These are phyloP conservation scores for Globisporangium emineosum DNA, from an alignment of 352 stramenopile species.

Conservation along the genomic window DNA sequence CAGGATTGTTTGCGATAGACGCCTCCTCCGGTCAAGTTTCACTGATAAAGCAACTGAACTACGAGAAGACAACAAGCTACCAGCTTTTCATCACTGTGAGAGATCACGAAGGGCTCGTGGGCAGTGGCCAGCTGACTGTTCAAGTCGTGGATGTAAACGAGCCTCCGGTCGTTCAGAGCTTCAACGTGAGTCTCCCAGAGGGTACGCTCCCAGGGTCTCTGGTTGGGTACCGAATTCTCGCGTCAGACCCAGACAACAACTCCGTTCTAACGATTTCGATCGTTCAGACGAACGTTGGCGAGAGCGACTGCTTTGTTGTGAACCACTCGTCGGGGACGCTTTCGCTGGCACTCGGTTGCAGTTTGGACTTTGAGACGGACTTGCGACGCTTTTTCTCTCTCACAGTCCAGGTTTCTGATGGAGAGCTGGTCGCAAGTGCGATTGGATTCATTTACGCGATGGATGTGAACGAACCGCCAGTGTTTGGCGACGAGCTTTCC, in stretches of 20 bases:
- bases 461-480: slow-evolving; percentile 41
- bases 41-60: slow-evolving; percentile 3
- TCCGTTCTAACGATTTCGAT: slow-evolving; percentile 9
- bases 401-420: slow-evolving; percentile 32
- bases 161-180: not conserved
- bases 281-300: slow-evolving; percentile 3
- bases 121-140: not conserved
- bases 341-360: not conserved
- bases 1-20: slow-evolving; percentile 3
- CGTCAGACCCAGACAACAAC: slow-evolving; percentile 6
- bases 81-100: slow-evolving; percentile 1
- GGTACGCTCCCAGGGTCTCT: not conserved
- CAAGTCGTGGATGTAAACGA: slow-evolving; percentile 9
- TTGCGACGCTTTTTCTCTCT: slow-evolving; percentile 21
- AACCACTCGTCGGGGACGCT: slow-evolving; percentile 8
- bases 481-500: not conserved
- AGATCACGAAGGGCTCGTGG: slow-evolving; percentile 3
- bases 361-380: slow-evolving; percentile 27
- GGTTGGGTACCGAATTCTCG: not conserved
- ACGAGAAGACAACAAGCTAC: slow-evolving; percentile 3
- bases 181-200: slow-evolving; percentile 12
- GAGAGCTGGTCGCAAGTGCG: slow-evolving; percentile 20
- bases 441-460: slow-evolving; percentile 25
- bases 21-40: slow-evolving; percentile 5
- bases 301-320: slow-evolving; percentile 4